Percentiles rank a stretch among this genome's conserved stretches.
phyloP scores from a whole-genome alignment of 352 stramenopile species.

The Pseudoperonospora humuli region DNA sequence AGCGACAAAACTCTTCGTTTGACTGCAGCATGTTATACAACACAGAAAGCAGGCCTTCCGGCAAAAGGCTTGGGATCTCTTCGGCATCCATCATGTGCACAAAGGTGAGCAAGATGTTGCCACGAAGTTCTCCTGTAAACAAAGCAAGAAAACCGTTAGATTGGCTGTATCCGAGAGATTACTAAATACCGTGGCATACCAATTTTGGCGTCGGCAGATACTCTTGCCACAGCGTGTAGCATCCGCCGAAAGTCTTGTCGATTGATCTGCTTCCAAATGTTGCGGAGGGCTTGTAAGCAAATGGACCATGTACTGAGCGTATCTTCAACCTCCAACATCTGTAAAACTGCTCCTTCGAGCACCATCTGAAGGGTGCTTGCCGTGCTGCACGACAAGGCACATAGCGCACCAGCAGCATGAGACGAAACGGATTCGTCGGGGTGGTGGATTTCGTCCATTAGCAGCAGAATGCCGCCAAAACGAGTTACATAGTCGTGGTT shows the following conservation, averaged over 20 bases:
- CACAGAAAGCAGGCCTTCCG: constrained; percentile 71
- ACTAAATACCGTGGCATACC: constrained; percentile 22
- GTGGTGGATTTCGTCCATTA: constrained; percentile 67
- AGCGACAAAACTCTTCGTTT: constrained; percentile 60
- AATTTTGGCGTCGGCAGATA: constrained; percentile 70
- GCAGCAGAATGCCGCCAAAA: constrained; percentile 53
- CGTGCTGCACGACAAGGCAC: constrained; percentile 68
- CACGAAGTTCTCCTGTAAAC: constrained; percentile 54
- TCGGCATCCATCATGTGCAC: constrained; percentile 85
- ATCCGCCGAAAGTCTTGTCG: constrained; percentile 78
- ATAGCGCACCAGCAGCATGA: constrained; percentile 68
- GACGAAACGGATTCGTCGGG: constrained; percentile 56
- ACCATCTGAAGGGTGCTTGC: constrained; percentile 82
- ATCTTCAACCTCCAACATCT: constrained; percentile 85
- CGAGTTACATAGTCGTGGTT: constrained; percentile 85
- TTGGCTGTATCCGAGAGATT: background rate
- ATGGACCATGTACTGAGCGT: constrained; percentile 65
- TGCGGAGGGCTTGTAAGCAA: constrained; percentile 71
- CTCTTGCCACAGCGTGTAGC: constrained; percentile 72
- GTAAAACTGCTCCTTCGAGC: constrained; percentile 78
- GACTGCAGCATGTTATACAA: constrained; percentile 79
- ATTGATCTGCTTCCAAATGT: constrained; percentile 88
- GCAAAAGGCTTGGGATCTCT: constrained; percentile 63
- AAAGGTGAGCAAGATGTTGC: constrained; percentile 83
- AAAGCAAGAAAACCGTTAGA: constrained; percentile 7